Conservation (phyloP, 352 stramenopile species). For the Blastocystis sp. region DNA sequence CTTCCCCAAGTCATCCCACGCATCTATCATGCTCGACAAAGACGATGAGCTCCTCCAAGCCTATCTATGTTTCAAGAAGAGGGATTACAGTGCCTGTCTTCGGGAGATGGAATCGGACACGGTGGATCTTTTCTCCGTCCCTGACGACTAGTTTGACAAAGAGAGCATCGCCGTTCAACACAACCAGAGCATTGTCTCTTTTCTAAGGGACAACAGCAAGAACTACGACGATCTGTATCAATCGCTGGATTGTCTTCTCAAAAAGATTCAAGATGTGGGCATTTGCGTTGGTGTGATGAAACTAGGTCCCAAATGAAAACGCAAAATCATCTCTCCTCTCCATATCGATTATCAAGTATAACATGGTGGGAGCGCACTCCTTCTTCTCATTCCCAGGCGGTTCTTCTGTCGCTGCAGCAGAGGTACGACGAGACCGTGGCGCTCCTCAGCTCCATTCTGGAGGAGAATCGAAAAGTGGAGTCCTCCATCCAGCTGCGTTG, state of each 20-base stretch:
- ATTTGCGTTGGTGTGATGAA: background rate
- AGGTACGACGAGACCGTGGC: background rate
- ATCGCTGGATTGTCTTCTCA: background rate
- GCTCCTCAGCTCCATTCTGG: background rate
- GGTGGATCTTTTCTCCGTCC: background rate
- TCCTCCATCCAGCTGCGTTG: background rate
- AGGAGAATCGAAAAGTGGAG: slow-evolving; percentile 4
- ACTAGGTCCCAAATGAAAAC: background rate
- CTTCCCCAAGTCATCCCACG: background rate
- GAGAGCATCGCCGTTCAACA: background rate
- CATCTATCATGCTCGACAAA: background rate
- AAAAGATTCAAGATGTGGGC: slow-evolving; percentile 8
- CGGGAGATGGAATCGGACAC: background rate
- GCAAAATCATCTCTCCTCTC: background rate
- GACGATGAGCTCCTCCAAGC: background rate
- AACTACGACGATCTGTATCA: slow-evolving; percentile 14
- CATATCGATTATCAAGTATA: slow-evolving; percentile 14
- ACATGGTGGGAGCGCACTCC: slow-evolving; percentile 14
- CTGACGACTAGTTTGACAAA: slow-evolving; percentile 12
- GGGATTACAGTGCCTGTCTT: slow-evolving; percentile 50
- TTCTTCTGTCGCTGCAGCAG: slow-evolving; percentile 18
- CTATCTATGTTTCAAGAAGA: slow-evolving; percentile 32
- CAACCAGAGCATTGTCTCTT: slow-evolving; percentile 40
- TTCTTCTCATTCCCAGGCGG: background rate
- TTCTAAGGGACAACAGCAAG: slow-evolving; percentile 8